Percentiles rank a stretch among this genome's conserved stretches.
Conservation (phyloP, 495 filamentous ascomycete genomes). For the Hypoxylon subgilvum region DNA sequence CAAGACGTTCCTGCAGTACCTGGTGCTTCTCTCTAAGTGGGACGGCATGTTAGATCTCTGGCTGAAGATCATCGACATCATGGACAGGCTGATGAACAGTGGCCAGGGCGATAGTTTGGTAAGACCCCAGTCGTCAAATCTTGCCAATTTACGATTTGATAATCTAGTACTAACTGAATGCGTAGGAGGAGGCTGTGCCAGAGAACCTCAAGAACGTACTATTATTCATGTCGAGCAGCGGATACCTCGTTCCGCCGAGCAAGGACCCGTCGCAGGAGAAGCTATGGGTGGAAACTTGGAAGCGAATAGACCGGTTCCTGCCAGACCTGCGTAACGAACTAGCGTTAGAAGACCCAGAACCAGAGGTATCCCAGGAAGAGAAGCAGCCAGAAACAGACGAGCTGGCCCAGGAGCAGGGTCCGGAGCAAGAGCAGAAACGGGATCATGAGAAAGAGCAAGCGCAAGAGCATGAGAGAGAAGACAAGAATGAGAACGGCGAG, state of each 20-base stretch:
- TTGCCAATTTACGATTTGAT: neutral
- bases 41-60: conserved; percentile 94
- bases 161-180: conserved; percentile 24
- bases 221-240: conserved; percentile 91
- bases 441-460: conserved; percentile 11
- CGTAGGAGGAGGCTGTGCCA: conserved; percentile 89
- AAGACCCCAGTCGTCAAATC: conserved; percentile 55
- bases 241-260: conserved; percentile 78
- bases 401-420: neutral
- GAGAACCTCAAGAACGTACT: conserved; percentile 97
- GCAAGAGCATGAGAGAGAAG: conserved; percentile 3
- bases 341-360: conserved; percentile 51
- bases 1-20: conserved; percentile 94
- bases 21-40: conserved; percentile 81
- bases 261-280: conserved; percentile 62
- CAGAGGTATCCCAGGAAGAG: conserved; percentile 10
- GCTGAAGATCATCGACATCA: conserved; percentile 90
- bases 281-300: conserved; percentile 83
- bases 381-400: conserved; percentile 17
- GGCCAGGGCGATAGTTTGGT: conserved; percentile 90
- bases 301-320: conserved; percentile 86
- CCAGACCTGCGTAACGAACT: conserved; percentile 69
- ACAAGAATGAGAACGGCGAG: conserved; percentile 5
- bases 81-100: conserved; percentile 95
- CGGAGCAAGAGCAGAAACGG: neutral